These are phyloP conservation scores for Sporothrix protearum DNA, from an alignment of 2,329 filamentous ascomycete species.

Conservation along the genomic window DNA sequence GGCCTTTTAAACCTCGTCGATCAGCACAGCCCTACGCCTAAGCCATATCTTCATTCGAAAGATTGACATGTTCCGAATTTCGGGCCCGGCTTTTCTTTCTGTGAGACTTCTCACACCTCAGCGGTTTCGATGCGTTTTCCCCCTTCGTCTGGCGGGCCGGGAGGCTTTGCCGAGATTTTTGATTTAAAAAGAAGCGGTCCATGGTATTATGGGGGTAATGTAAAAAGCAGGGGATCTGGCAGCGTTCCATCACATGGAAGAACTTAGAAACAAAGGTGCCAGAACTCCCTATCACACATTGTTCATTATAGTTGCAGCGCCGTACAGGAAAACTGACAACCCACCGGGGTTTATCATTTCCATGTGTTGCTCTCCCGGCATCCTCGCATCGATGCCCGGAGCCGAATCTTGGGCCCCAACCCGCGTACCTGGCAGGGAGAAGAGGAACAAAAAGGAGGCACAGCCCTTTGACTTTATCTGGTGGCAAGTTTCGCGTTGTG, in stretches of 20 bases:
- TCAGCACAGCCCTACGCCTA: not conserved
- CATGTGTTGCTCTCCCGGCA: not conserved
- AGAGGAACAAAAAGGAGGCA: not conserved
- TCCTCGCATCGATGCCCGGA: slow-evolving; percentile 4
- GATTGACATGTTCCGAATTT: not conserved
- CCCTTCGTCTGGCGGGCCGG: not conserved
- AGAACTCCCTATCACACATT: not conserved
- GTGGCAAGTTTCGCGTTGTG: not conserved
- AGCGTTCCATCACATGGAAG: not conserved
- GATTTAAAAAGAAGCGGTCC: not conserved
- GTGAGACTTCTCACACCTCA: not conserved
- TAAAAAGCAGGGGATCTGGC: not conserved
- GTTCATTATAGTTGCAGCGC: not conserved
- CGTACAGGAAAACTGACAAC: not conserved
- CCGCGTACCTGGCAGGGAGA: slow-evolving; percentile 14
- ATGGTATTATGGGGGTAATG: not conserved
- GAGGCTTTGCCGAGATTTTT: not conserved
- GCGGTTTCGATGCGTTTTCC: not conserved
- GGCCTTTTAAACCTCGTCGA: not conserved
- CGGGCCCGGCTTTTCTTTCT: not conserved
- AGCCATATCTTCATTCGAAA: not conserved
- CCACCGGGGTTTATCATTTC: not conserved
- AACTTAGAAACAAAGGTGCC: not conserved
- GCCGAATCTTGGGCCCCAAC: slow-evolving; percentile 12
- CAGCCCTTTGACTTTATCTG: not conserved